Conservation (phyloP, 371 early-diverging fungal genomes). For the Racocetra persica region DNA sequence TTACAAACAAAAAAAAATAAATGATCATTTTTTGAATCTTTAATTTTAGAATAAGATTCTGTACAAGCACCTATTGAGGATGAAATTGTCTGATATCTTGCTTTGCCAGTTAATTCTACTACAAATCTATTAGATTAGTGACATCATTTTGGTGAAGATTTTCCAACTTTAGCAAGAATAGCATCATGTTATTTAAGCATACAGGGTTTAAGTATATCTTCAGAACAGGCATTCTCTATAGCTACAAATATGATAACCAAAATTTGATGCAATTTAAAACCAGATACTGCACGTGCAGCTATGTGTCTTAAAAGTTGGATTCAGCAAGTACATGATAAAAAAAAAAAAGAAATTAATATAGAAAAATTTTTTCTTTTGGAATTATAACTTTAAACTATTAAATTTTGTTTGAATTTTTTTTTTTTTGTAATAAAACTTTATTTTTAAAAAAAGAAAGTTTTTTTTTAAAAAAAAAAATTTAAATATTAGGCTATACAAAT, state of each 20-base stretch:
- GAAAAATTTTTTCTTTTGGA: too few species aligned
- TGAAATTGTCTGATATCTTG: slow-evolving; percentile 19
- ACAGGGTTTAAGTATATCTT: slow-evolving; percentile 22
- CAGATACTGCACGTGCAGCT: slow-evolving; percentile 26
- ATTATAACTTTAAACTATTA: too few species aligned
- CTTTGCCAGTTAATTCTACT: background rate
- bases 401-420: too few species aligned
- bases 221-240: slow-evolving; percentile 33
- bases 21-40: background rate
- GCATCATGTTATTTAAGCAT: slow-evolving; percentile 2
- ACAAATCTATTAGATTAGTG: slow-evolving; percentile 4
- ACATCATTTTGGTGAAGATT: background rate
- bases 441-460: too few species aligned
- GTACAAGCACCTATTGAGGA: background rate
- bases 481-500: too few species aligned
- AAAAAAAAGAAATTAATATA: slow-evolving; percentile 4
- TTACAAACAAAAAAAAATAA: background rate
- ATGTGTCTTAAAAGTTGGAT: slow-evolving; percentile 36
- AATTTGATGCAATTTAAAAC: slow-evolving; percentile 9
- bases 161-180: background rate
- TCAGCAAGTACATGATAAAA: background rate
- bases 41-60: too few species aligned
- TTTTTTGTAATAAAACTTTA: too few species aligned
- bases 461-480: too few species aligned
- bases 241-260: slow-evolving; percentile 24